Percentiles rank a stretch among this genome's conserved stretches.
Evolutionary conservation across 2,329 filamentous ascomycete genomes (phyloP).

Genomic region (Leptographium procerum): DNA sequence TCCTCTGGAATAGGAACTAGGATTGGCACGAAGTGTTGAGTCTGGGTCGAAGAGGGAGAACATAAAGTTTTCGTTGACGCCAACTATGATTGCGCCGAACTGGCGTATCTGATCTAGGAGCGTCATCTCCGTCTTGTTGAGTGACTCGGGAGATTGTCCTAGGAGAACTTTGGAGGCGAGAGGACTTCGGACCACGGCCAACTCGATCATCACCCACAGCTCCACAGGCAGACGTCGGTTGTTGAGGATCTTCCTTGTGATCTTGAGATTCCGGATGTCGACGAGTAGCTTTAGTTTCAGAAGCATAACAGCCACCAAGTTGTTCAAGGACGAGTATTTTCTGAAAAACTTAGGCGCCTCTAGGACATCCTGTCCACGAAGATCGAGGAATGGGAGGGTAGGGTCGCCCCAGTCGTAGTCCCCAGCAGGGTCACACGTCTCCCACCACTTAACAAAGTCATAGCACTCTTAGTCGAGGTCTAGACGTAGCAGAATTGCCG

Average conservation of each 20-base stretch:
- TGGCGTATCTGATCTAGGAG: not conserved
- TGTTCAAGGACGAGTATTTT: not conserved
- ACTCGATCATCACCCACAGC: constrained; percentile 13
- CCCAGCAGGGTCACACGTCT: constrained; percentile 9
- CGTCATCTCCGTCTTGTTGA: not conserved
- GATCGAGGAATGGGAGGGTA: constrained; percentile 21
- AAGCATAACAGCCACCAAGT: constrained; percentile 11
- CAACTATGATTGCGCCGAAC: not conserved
- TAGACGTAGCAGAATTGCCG: constrained; percentile 16
- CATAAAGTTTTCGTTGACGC: not conserved
- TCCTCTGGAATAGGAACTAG: not conserved
- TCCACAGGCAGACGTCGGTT: constrained; percentile 11
- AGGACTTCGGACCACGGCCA: constrained; percentile 14
- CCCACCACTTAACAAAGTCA: constrained; percentile 36
- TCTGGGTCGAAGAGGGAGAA: not conserved
- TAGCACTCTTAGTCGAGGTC: constrained; percentile 25
- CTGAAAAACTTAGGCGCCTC: not conserved
- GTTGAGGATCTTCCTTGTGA: constrained; percentile 12
- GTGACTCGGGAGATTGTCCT: not conserved
- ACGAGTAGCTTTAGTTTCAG: constrained; percentile 19
- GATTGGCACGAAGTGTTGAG: not conserved
- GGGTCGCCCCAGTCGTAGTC: constrained; percentile 26
- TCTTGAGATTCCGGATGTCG: constrained; percentile 15
- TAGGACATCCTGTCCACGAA: constrained; percentile 12
- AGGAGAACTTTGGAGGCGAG: constrained; percentile 11